A percentile compares a stretch with the other conserved stretches of the same genome.
phyloP scores from a whole-genome alignment of 352 stramenopile genomes.

The Phytophthora sp. region DNA sequence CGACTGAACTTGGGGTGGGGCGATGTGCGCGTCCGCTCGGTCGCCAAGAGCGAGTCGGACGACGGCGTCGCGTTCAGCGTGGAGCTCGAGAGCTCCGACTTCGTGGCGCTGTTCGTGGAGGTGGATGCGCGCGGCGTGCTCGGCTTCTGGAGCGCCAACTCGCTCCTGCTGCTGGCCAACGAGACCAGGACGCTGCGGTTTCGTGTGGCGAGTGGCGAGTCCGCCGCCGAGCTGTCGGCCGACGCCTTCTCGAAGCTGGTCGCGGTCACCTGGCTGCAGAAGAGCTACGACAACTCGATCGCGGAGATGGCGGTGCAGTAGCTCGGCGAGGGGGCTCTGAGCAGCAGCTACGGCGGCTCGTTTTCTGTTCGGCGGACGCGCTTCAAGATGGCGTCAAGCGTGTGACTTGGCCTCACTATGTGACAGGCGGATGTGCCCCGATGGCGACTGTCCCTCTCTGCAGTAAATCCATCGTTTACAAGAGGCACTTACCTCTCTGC shows the following conservation, averaged over 20 bases:
- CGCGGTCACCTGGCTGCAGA: constrained; percentile 74
- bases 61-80: constrained; percentile 42
- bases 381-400: constrained; percentile 17
- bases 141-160: constrained; percentile 77
- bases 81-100: constrained; percentile 47
- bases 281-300: constrained; percentile 55
- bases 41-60: constrained; percentile 14
- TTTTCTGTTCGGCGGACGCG: constrained; percentile 18
- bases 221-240: constrained; percentile 15
- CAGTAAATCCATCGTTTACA: too few species aligned
- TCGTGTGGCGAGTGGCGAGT: constrained; percentile 20
- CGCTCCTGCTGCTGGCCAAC: constrained; percentile 75
- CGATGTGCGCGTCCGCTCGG: constrained; percentile 27
- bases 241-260: constrained; percentile 47
- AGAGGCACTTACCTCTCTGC: too few species aligned
- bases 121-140: constrained; percentile 49
- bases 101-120: constrained; percentile 83
- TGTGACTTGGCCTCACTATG: constrained; percentile 20
- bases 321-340: background rate
- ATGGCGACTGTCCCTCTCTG: too few species aligned
- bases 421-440: background rate
- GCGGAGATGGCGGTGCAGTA: constrained; percentile 12
- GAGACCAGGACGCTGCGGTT: constrained; percentile 60
- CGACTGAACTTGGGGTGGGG: constrained; percentile 50
- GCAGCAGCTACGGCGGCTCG: background rate